These are phyloP conservation scores for Floccularia luteovirens DNA, from an alignment of 768 basidiomycete genomes.

Conservation along the genomic window DNA sequence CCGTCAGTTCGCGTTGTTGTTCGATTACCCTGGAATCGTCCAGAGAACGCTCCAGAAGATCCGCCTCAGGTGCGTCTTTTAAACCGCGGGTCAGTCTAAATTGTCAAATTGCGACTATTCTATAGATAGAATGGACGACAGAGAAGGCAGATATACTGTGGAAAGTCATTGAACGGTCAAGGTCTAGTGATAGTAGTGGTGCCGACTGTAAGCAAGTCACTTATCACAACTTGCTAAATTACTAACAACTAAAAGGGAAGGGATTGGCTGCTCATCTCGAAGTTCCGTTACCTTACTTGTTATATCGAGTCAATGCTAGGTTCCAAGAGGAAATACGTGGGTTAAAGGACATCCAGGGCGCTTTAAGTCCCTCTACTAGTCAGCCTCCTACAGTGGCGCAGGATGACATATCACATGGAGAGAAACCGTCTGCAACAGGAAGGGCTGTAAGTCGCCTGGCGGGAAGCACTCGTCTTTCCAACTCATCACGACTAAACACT, in stretches of 20 bases:
- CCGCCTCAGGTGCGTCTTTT: slow-evolving; percentile 61
- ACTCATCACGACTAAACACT: slow-evolving; percentile 38
- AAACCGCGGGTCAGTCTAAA: slow-evolving; percentile 3
- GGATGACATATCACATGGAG: slow-evolving; percentile 13
- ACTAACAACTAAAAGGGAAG: slow-evolving; percentile 51
- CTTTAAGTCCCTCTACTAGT: slow-evolving; percentile 38
- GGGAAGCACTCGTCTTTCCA: slow-evolving; percentile 25
- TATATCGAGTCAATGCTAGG: slow-evolving; percentile 77
- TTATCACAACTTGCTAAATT: neutral
- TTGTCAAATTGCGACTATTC: slow-evolving; percentile 2
- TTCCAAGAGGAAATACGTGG: slow-evolving; percentile 83
- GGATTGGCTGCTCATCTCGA: slow-evolving; percentile 72
- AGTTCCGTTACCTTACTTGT: slow-evolving; percentile 77
- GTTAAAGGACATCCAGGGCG: slow-evolving; percentile 62
- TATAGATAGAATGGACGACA: slow-evolving; percentile 76
- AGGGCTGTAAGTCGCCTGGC: slow-evolving; percentile 21
- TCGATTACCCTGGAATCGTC: slow-evolving; percentile 71
- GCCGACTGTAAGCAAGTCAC: slow-evolving; percentile 61
- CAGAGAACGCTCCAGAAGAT: slow-evolving; percentile 58
- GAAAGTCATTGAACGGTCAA: slow-evolving; percentile 79
- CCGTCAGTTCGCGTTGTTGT: slow-evolving; percentile 63
- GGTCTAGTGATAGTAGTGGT: slow-evolving; percentile 62
- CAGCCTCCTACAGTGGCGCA: slow-evolving; percentile 24
- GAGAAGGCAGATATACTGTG: slow-evolving; percentile 83
- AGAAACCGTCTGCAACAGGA: slow-evolving; percentile 20